Evolutionary conservation across 305 asterid species (phyloP).

Genomic region (Salvia sclarea): DNA sequence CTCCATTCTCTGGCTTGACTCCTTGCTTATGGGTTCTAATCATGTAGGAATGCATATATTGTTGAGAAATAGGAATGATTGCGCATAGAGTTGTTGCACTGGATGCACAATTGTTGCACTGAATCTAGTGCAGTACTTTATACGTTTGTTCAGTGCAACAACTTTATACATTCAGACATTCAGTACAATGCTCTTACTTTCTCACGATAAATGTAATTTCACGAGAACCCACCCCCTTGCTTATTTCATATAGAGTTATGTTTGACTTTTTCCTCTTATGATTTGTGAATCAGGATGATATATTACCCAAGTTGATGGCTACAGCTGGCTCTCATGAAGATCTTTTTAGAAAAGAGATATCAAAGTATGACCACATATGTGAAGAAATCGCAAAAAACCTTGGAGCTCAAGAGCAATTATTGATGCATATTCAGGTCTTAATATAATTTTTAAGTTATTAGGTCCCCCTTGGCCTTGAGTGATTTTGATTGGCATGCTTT

Average conservation of each 20-base stretch:
- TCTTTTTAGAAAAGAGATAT: conserved; percentile 86
- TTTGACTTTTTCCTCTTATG: conserved; percentile 27
- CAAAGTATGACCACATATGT: conserved; percentile 78
- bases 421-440: conserved; percentile 86
- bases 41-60: too few relatives aligned
- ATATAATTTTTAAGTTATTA: conserved; percentile 22
- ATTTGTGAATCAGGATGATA: conserved; percentile 73
- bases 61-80: too few relatives aligned
- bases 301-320: conserved; percentile 90
- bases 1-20: background rate
- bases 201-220: too few relatives aligned
- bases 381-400: conserved; percentile 77
- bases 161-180: too few relatives aligned
- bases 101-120: too few relatives aligned
- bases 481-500: background rate
- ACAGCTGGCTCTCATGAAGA: conserved; percentile 86
- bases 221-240: too few relatives aligned
- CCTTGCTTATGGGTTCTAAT: too few relatives aligned
- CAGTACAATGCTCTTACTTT: too few relatives aligned
- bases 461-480: background rate
- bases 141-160: too few relatives aligned
- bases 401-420: conserved; percentile 72
- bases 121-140: too few relatives aligned
- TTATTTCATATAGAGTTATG: background rate
- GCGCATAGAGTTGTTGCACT: too few relatives aligned